phyloP scores from a whole-genome alignment of 2,329 filamentous ascomycete genomes.

The Mycosphaerella sp. region DNA sequence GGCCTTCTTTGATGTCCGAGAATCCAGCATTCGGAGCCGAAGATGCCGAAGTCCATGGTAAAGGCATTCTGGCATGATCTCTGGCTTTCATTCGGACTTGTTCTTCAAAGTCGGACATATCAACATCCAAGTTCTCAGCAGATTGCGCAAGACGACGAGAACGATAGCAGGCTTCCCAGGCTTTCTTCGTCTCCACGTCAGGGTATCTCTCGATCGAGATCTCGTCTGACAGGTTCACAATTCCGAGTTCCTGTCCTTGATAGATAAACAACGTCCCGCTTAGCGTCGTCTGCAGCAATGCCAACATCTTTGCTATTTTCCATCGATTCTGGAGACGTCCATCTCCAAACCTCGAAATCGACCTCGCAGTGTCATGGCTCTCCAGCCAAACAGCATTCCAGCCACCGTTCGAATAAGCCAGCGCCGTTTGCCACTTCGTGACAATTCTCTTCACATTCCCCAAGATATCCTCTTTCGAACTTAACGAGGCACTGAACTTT shows the following conservation, averaged over 20 bases:
- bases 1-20: slow-evolving; percentile 27
- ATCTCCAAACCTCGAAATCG: slow-evolving; percentile 50
- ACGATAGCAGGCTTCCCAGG: background rate
- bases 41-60: slow-evolving; percentile 12
- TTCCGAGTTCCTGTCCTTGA: slow-evolving; percentile 62
- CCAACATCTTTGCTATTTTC: slow-evolving; percentile 53
- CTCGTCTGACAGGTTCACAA: slow-evolving; percentile 54
- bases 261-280: slow-evolving; percentile 59
- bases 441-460: slow-evolving; percentile 46
- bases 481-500: slow-evolving; percentile 42
- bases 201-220: slow-evolving; percentile 59
- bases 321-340: slow-evolving; percentile 40
- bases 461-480: slow-evolving; percentile 39
- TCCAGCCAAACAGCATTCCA: slow-evolving; percentile 61
- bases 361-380: slow-evolving; percentile 59
- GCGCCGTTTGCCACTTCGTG: slow-evolving; percentile 54
- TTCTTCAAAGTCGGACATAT: slow-evolving; percentile 39
- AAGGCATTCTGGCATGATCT: slow-evolving; percentile 57
- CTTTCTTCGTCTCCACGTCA: slow-evolving; percentile 51
- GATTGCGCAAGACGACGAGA: background rate
- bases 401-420: slow-evolving; percentile 50
- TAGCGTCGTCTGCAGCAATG: slow-evolving; percentile 51
- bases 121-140: slow-evolving; percentile 14
- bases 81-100: slow-evolving; percentile 54
- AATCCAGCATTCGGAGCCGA: slow-evolving; percentile 51